Percentiles rank a stretch among this genome's conserved stretches.
These are phyloP conservation scores for Fusarium secorum DNA, from an alignment of 2,329 filamentous ascomycete species.

Conservation along the genomic window DNA sequence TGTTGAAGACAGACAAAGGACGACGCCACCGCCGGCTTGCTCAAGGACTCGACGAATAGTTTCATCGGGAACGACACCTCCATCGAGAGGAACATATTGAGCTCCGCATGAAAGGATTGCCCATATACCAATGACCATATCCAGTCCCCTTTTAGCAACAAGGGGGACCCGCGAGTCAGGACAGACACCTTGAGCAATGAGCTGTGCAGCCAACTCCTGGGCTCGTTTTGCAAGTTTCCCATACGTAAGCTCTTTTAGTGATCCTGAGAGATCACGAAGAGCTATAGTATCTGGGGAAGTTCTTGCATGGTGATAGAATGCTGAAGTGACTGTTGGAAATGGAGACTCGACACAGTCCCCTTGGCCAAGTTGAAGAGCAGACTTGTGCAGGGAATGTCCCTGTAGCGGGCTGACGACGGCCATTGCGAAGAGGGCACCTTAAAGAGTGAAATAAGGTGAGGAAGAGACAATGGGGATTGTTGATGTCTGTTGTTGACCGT, in stretches of 20 bases:
- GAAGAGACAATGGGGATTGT: conserved; percentile 29
- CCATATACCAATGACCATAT: conserved; percentile 65
- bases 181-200: conserved; percentile 50
- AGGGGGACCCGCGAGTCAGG: conserved; percentile 60
- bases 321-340: conserved; percentile 51
- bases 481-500: conserved; percentile 16
- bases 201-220: conserved; percentile 52
- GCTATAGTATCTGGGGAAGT: conserved; percentile 50
- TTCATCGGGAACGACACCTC: conserved; percentile 58
- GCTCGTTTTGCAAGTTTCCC: conserved; percentile 52
- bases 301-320: conserved; percentile 51
- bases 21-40: conserved; percentile 54
- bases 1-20: conserved; percentile 57
- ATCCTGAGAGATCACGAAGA: conserved; percentile 48
- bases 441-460: background rate
- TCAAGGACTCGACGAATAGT: conserved; percentile 59
- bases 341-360: conserved; percentile 39
- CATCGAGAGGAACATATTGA: conserved; percentile 68
- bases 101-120: conserved; percentile 64
- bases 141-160: conserved; percentile 62
- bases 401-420: background rate
- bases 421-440: conserved; percentile 10
- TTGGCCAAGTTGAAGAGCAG: conserved; percentile 22
- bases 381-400: background rate
- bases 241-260: conserved; percentile 52